Base-by-base conservation (phyloP, 2,329 filamentous ascomycete genomes). In the Drechmeria coniospora region DNA sequence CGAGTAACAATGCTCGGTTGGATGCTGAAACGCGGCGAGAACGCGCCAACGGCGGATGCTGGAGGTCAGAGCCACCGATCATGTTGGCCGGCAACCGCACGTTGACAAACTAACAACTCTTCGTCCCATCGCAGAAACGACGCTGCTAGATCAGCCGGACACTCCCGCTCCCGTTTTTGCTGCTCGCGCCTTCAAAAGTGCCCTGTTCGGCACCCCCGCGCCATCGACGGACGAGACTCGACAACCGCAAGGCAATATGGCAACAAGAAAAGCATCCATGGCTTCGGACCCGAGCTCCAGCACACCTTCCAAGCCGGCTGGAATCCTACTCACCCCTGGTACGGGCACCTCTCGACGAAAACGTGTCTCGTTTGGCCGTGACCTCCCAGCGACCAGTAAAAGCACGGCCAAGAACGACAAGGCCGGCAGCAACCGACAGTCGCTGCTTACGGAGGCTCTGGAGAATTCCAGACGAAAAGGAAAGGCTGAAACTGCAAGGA, bases 131-230 rank as follows among this genome's bases (percentile, higher is more conserved):
- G 13, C 27, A 59, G 56, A 61, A 25, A 58, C 41, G 3, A 59
- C 60, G 1, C 61, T 64, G 34, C 39, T 65, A 22, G 71, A 77
- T 11, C 57, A 58, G 18, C 71, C 72, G 21, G 72, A 77, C 39
- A 78, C 73, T 11, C 73, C 73, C 6, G 73, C 69, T 0, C 72
- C 73, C 2, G 64, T 77, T 0, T 78, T 78, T 43, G 73, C 72
- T 2, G 72, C 72, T 21, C 63, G 73, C 33, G 73, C 73, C 5
- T 56, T 78, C 42, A 74, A 68, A 40, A 71, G 63, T 39, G 72
- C 68, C 15, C 49, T 78, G 25, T 77, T 76, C 40, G 73, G 73
- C 22, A 70, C 68, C 4, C 67, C 70, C 8, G 52, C 56, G 10
- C 50, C 54, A 27, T 44, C 44, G 10, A 45, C 46, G 25, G 47